A percentile compares a stretch with the other conserved stretches of the same genome.
Conservation (phyloP, 495 filamentous ascomycete species). For the Aspergillus wentii region DNA sequence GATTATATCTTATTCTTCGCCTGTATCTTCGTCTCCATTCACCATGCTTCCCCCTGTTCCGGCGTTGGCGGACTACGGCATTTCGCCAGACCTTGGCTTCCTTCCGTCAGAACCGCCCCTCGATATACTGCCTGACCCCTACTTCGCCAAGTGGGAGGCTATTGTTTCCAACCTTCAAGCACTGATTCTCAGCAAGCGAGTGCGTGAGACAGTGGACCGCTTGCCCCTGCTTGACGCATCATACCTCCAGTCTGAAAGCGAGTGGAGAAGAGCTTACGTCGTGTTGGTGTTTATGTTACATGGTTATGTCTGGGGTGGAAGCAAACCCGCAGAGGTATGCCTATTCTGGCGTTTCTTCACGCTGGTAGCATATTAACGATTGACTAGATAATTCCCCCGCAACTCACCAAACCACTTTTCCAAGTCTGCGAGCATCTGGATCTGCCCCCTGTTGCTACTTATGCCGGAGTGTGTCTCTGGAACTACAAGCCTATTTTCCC, state of each 20-base stretch:
- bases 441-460: conserved; percentile 90
- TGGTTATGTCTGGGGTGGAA: conserved; percentile 92
- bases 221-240: conserved; percentile 79
- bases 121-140: conserved; percentile 72
- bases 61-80: conserved; percentile 72
- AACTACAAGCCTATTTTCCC: conserved; percentile 89
- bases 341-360: neutral
- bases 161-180: conserved; percentile 80
- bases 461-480: conserved; percentile 88
- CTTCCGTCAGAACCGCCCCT: conserved; percentile 80
- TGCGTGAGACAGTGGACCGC: conserved; percentile 68
- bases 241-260: conserved; percentile 70
- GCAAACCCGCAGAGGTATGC: conserved; percentile 68
- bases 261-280: conserved; percentile 90
- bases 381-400: conserved; percentile 72
- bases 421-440: conserved; percentile 75
- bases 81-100: conserved; percentile 84
- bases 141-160: conserved; percentile 91
- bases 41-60: conserved; percentile 84
- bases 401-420: conserved; percentile 79
- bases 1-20: conserved; percentile 6
- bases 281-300: conserved; percentile 85
- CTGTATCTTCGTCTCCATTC: too few species aligned
- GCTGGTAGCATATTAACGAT: conserved; percentile 8
- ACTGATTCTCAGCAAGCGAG: conserved; percentile 74